phyloP scores from a whole-genome alignment of 2,329 filamentous ascomycete species.

The Chaetomiaceae sp. region DNA sequence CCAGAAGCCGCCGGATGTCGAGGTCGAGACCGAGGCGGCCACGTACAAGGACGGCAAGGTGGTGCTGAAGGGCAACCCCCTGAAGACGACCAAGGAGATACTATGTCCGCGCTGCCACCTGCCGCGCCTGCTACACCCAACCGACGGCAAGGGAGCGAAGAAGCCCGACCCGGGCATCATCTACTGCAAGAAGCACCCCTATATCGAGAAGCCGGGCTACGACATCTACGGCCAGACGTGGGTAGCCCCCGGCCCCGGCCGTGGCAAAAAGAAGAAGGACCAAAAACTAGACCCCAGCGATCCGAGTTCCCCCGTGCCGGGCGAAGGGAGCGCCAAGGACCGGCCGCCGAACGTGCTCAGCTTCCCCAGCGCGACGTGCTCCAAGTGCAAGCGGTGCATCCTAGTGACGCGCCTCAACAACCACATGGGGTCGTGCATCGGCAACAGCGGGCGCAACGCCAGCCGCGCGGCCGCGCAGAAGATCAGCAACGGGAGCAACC shows the following conservation, averaged over 20 bases:
- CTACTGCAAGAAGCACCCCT: slow-evolving; percentile 75
- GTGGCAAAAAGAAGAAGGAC: slow-evolving; percentile 75
- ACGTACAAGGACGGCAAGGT: slow-evolving; percentile 65
- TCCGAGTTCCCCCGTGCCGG: slow-evolving; percentile 36
- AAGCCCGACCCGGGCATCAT: slow-evolving; percentile 61
- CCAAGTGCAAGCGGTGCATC: slow-evolving; percentile 61
- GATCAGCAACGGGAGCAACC: slow-evolving; percentile 49
- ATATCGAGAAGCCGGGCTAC: slow-evolving; percentile 67
- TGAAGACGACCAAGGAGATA: slow-evolving; percentile 65
- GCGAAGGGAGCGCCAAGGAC: slow-evolving; percentile 40
- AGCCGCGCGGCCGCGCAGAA: slow-evolving; percentile 57
- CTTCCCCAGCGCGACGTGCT: slow-evolving; percentile 60
- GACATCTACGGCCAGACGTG: slow-evolving; percentile 81
- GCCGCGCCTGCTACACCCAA: slow-evolving; percentile 66
- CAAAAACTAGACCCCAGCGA: slow-evolving; percentile 44
- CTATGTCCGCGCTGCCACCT: slow-evolving; percentile 69
- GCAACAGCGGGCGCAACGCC: slow-evolving; percentile 57
- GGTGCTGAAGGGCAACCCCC: slow-evolving; percentile 63
- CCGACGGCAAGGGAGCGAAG: slow-evolving; percentile 59
- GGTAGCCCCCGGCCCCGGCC: slow-evolving; percentile 62
- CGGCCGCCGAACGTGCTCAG: slow-evolving; percentile 56
- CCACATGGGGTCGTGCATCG: slow-evolving; percentile 63
- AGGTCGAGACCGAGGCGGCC: slow-evolving; percentile 60
- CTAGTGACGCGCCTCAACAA: slow-evolving; percentile 60
- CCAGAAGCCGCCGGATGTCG: slow-evolving; percentile 46